Base-by-base conservation (phyloP, 441 rosid genomes). In the Eutrema salsugineum region DNA sequence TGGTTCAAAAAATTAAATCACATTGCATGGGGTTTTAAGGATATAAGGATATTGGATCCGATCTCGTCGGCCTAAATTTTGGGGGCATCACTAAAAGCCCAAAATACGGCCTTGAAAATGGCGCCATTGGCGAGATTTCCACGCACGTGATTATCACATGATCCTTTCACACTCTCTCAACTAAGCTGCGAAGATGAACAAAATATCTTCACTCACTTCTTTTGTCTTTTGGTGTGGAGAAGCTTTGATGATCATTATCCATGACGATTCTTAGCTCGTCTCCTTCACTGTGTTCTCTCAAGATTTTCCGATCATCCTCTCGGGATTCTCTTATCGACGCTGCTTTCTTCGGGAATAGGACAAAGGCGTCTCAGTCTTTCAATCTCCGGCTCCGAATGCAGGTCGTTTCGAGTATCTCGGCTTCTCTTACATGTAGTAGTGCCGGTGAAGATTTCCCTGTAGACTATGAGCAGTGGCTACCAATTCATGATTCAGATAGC, bases 401-500 rank as follows among this genome's bases (percentile, higher is more conserved):
- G 19, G 74, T 71, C 54, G 64, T 80, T 58, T 73, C 85, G 33
- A 47, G 77, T 17, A 19, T 76, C 49, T 66, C 84, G 15, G 32
- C 63, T 16, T 28, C 71, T 19, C 36, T 66, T 35, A 55, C 83
- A 17, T 50, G 32, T 42, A 38, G 71, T 16, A 68, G 70, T 57
- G 89, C 88, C 63, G 95, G 97, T 1, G 85, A 88, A 36, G 91
- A 88, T 80, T 79, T 91, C 46, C 88, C 96, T 4, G 11, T 36
- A 36, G 87, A 88, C 43, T 94, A 94, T 56, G 88, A 79, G 12
- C 62, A 84, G 5, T 82, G 89, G 86, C 4, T 85, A 11, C 91
- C 96, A 15, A 77, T 77, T 42, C 75, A 73, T 17, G 80, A 85
- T 58, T 77, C 87, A 1, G 39, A 32, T n/a, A 51, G 48, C 36